These are phyloP conservation scores for Penicillium sp. DNA, from an alignment of 2,329 filamentous ascomycete genomes.

Conservation along the genomic window DNA sequence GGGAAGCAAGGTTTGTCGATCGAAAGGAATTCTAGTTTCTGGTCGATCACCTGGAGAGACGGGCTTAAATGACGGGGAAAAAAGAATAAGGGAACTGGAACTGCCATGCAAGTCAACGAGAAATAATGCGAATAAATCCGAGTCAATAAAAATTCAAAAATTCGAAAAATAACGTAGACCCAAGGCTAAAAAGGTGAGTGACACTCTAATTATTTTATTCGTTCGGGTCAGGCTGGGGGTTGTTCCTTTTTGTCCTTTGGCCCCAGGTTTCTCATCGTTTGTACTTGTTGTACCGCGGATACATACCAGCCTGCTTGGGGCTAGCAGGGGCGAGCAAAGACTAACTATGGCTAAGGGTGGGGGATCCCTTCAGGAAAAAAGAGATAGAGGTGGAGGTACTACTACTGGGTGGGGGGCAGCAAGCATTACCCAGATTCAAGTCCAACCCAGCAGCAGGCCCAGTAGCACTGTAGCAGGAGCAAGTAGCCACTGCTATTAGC, in stretches of 20 bases:
- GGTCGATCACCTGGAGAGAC: constrained; percentile 25
- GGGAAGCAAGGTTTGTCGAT: constrained; percentile 25
- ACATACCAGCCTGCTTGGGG: constrained; percentile 20
- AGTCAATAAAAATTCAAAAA: constrained; percentile 5
- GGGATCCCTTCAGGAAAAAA: background rate
- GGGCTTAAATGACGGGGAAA: constrained; percentile 23
- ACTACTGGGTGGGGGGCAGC: background rate
- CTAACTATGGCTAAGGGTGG: background rate
- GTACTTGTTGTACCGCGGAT: constrained; percentile 27
- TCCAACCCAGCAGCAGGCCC: background rate
- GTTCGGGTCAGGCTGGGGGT: constrained; percentile 20
- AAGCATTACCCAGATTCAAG: background rate
- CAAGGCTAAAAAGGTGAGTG: constrained; percentile 13
- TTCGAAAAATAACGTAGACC: constrained; percentile 9
- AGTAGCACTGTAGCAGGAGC: background rate
- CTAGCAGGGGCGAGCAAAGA: constrained; percentile 16
- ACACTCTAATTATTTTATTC: constrained; percentile 12
- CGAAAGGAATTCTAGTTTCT: constrained; percentile 11
- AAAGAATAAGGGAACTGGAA: background rate
- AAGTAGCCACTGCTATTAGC: background rate
- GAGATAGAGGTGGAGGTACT: background rate
- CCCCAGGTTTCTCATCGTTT: constrained; percentile 17
- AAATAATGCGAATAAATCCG: constrained; percentile 5
- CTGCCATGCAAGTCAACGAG: background rate
- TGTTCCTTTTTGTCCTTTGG: constrained; percentile 21